Evolutionary conservation across 257 asterid species (phyloP), one percentile per base, ranked within the genome.

Genomic region (Avicennia marina): DNA sequence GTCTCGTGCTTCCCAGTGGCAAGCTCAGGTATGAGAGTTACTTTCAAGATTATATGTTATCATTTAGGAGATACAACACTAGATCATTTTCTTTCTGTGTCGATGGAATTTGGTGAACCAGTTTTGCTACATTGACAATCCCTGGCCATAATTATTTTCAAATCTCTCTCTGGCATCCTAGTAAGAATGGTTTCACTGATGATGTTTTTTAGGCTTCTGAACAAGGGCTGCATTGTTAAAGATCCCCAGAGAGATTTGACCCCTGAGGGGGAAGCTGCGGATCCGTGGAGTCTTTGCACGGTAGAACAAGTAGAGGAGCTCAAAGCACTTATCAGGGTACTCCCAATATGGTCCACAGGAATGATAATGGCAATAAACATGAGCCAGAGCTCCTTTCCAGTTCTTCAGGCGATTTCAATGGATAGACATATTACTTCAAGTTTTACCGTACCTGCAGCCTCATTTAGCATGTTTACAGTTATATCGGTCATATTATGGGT

Each of bases 221-320:
- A 86, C 31, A 84, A 81, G 66, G 95, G 94, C 2, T 89, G 97
- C 76, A 53, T 82, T 26, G 46, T 84, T 8, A 56, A 38, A 62
- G 82, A 82, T 64, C 72, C 73, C 2, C 62, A 27, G 16, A 50
- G 19, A n/a, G 95, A 80, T 32, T 42, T 75, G 42, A 68, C 65
- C 10, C 22, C 62, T 2, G 73, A 76, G 11, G 85, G 88, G 11
- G 43, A 13, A 52, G 71, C 86, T 12, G 56, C 22, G 31, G 64
- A 84, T 40, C 75, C 84, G 0, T 75, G 95, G 88, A 67, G 64
- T 7, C 79, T 80, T 18, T 86, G 96, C 75, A 90, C 82, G 1
- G 75, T 79, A 1, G 86, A 80, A 53, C 97, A 82, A 78, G 93
- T 82, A 1, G 86, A 90, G 63, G 95, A 84, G 54, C 78, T 90